phyloP scores from a whole-genome alignment of 768 basidiomycete genomes.

The Udeniomyces megalosporus region DNA sequence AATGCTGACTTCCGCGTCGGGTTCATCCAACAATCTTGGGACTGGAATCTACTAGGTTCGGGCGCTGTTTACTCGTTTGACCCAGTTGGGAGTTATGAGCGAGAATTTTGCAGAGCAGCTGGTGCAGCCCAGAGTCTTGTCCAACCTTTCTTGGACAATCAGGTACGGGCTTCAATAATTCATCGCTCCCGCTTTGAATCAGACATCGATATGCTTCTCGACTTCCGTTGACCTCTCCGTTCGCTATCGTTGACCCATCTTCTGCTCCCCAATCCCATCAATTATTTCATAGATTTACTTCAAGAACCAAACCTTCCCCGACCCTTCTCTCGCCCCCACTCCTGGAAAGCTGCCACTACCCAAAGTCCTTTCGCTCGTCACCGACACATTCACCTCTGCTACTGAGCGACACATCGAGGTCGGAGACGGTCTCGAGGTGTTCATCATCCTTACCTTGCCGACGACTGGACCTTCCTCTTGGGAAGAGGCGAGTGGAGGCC shows the following conservation, averaged over 20 bases:
- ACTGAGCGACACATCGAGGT: conserved; percentile 99
- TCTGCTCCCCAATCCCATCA: conserved; percentile 6
- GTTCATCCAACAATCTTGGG: neutral
- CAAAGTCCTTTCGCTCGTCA: conserved; percentile 68
- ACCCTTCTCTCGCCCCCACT: conserved; percentile 15
- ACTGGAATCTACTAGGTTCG: conserved; percentile 40
- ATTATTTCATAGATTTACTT: conserved; percentile 78
- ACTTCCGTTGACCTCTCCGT: neutral
- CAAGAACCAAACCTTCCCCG: conserved; percentile 64
- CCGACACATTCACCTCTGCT: conserved; percentile 90
- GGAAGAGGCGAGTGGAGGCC: neutral
- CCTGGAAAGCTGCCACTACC: conserved; percentile 66
- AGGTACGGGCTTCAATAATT: conserved; percentile 50
- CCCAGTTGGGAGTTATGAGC: conserved; percentile 94
- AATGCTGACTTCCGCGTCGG: conserved; percentile 11
- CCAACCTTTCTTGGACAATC: conserved; percentile 96
- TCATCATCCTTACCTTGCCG: conserved; percentile 53
- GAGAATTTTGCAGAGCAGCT: conserved; percentile 88
- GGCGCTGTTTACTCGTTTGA: conserved; percentile 99
- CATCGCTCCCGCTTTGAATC: neutral
- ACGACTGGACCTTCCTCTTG: neutral
- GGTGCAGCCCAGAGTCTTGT: conserved; percentile 87
- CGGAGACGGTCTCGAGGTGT: conserved; percentile 88
- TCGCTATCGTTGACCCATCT: neutral
- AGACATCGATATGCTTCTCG: neutral